These are phyloP conservation scores for Mycena sanguinolenta DNA, from an alignment of 768 basidiomycete species.

Conservation along the genomic window DNA sequence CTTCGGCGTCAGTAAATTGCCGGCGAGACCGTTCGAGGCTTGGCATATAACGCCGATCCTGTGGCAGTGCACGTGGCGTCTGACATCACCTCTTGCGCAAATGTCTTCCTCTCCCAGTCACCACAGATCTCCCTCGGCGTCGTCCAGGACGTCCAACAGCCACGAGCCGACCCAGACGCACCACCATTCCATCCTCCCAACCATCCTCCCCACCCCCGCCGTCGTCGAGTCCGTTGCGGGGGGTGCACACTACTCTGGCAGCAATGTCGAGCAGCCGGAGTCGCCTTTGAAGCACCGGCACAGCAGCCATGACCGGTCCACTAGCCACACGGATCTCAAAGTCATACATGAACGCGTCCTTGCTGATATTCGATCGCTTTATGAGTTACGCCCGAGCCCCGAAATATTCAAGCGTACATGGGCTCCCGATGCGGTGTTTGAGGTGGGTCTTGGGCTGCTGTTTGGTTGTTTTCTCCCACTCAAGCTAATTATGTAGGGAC, in stretches of 20 bases:
- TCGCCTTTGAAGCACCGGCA: slow-evolving; percentile 51
- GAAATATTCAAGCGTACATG: slow-evolving; percentile 69
- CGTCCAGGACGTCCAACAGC: slow-evolving; percentile 53
- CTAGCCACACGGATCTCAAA: slow-evolving; percentile 54
- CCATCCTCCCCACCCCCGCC: slow-evolving; percentile 61
- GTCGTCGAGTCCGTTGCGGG: slow-evolving; percentile 71
- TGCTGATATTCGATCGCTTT: slow-evolving; percentile 71
- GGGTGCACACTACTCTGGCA: slow-evolving; percentile 74
- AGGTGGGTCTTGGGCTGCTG: slow-evolving; percentile 50
- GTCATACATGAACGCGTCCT: slow-evolving; percentile 62
- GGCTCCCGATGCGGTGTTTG: slow-evolving; percentile 67
- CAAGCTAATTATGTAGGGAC: slow-evolving; percentile 59
- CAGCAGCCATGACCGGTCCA: slow-evolving; percentile 49
- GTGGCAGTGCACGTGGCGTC: no score
- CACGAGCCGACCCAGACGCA: slow-evolving; percentile 56
- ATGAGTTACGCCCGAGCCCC: slow-evolving; percentile 63
- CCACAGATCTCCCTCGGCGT: slow-evolving; percentile 41
- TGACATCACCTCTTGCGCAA: no score
- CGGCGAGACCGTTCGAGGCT: no score
- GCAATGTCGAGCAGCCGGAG: slow-evolving; percentile 55
- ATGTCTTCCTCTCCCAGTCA: slow-evolving; percentile 11
- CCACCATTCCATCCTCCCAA: slow-evolving; percentile 58
- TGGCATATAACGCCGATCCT: no score
- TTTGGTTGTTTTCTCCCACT: neutral
- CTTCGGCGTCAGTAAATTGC: no score